Base-by-base conservation (phyloP, 1,139 yeast genomes). In the Hanseniaspora uvarum region DNA sequence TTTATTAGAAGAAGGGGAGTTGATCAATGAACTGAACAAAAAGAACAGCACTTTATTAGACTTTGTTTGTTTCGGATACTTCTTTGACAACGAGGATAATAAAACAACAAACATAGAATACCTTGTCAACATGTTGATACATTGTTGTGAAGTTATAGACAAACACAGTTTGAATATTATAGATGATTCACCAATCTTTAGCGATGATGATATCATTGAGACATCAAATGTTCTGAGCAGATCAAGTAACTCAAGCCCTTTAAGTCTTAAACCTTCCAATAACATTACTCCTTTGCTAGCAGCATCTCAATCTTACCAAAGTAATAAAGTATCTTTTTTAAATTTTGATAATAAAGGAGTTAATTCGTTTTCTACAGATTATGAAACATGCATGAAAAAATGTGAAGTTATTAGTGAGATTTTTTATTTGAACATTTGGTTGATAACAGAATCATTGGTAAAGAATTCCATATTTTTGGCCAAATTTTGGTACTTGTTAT, bases 391-490 rank as follows among this genome's bases (percentile, higher is more conserved):
- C 45, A 57, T 61, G 58, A 61, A 50, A 53, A 64, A 57, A 63
- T 71, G 65, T 47, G 66, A 60, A 56, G 57, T 61, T 36, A 65
- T 63, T 66, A 83, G 96, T 0, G 98, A 92, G 64, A 83, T 92
- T 28, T 74, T 92, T 48, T 79, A 94, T 44, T 84, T 94, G n/a
- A 96, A 92, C 65, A 94, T 88, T 21, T 92, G 97, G 96, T 80
- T 94, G 10, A 74, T 92, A 33, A 86, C 95, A 5, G 97, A 94
- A 64, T 81, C 95, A 0, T 80, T 92, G 45, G 86, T 92, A 77
- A 94, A 86, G 63, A 79, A 83, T 55, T 74, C 79, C 1, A 69
- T 70, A 3, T 76, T 85, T 56, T 68, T 94, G 57, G 77, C 79
- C 57, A 80, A 77, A 61, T 72, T 94, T 53, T 92, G 98, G 98